Base-by-base conservation (phyloP, 1,284 basidiomycete species). In the Puccinia horiana region DNA sequence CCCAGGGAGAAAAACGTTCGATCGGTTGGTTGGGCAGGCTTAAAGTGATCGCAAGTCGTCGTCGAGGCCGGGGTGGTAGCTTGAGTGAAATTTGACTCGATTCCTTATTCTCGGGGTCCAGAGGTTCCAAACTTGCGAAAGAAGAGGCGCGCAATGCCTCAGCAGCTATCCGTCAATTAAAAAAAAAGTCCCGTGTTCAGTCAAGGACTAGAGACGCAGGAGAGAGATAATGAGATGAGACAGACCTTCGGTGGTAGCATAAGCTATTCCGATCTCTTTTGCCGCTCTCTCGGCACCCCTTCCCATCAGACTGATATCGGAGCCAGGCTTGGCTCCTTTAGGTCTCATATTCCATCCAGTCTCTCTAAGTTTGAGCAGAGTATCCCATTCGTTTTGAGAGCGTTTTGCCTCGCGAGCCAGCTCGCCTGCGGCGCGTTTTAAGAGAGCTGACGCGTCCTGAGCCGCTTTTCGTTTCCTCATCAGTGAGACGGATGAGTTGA, bases 81-180 rank as follows among this genome's bases (percentile, higher is more conserved):
- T 75, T 81, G 23, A 81, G 35, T 8, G 54, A 47, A 9, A 70
- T 44, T 54, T 52, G 52, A 11, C 12, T 69, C 29, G 77, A 54
- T 4, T 44, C 54, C n/a, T 61, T 0, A 49, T 37, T 20, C 16
- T 65, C 47, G 16, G 44, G 29, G 35, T 54, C 32, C 2, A 61
- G 70, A 47, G 70, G 72, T 32, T 81, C 72, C 44, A 81, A 49
- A 29, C 70, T 75, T 73, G 80, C 80, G 35, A 81, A 74, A 5
- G 80, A 81, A 20, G 80, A 75, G 44, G 72, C 80, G 18, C 80
- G 80, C 49, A 81, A 49, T 14, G 70, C 70, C 32, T 81, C 80
- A 16, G 80, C 80, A 67, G 80, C 80, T 81, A 72, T 14, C n/a
- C n/a, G 54, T 54, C 11, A 40, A 42, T 1, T 4, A 23, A 44